A percentile compares a stretch with the other conserved stretches of the same genome.
Conservation (phyloP, 352 stramenopile genomes). For the Globisporangium canariense region DNA sequence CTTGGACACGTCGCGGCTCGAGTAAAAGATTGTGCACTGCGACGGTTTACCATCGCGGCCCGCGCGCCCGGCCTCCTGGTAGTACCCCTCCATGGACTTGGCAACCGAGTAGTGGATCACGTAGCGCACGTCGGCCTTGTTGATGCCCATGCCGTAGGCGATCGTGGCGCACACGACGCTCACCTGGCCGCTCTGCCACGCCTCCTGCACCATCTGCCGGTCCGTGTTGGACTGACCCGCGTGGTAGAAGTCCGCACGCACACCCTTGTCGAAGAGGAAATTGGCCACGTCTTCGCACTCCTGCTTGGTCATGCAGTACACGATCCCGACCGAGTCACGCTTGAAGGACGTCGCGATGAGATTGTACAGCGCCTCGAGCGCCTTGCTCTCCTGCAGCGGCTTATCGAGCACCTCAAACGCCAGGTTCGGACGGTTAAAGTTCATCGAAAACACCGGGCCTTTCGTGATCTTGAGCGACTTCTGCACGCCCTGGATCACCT, state of each 20-base stretch:
- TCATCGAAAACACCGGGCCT: constrained; percentile 87
- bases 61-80: constrained; percentile 96
- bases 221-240: constrained; percentile 77
- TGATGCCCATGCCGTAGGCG: constrained; percentile 95
- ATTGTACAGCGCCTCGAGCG: constrained; percentile 48
- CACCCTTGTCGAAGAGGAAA: constrained; percentile 82
- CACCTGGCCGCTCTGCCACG: constrained; percentile 69
- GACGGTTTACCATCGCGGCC: constrained; percentile 93
- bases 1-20: constrained; percentile 72
- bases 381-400: constrained; percentile 38
- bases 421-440: constrained; percentile 93
- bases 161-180: constrained; percentile 95
- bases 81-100: constrained; percentile 97
- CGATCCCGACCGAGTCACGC: constrained; percentile 74
- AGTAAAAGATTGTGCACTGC: constrained; percentile 92
- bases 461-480: constrained; percentile 73
- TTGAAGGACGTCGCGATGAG: constrained; percentile 54
- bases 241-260: constrained; percentile 92
- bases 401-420: constrained; percentile 88
- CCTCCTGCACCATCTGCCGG: constrained; percentile 75
- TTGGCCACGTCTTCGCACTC: constrained; percentile 92
- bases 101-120: constrained; percentile 91
- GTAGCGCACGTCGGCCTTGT: constrained; percentile 93
- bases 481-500: constrained; percentile 81
- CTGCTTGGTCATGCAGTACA: constrained; percentile 94